Base-by-base conservation (phyloP, 345 rosid genomes). In the Gossypium stocksii region DNA sequence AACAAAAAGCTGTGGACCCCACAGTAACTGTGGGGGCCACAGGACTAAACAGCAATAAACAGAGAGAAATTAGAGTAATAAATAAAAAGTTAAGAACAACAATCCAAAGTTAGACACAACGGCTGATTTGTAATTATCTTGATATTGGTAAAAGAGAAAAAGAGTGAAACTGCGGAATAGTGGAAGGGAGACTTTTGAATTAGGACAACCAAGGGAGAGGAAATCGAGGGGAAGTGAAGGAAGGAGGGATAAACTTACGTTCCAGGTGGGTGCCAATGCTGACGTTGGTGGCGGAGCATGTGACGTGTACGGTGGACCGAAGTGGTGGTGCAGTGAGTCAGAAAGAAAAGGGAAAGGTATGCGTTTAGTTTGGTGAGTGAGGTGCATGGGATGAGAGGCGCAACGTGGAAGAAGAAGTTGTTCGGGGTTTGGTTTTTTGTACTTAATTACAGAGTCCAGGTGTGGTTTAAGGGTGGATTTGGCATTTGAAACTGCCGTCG, bases 91-190 rank as follows among this genome's bases (percentile, higher is more conserved):
- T 51, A 52, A 5, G 73, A 69, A 69, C 60, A 69, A 69, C 60
- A 69, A 69, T 69, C 73, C 73, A 52, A 52, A 69, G 29, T 0
- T 8, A 5, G 23, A 69, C 46, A 69, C 72, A 52, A 69, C 59
- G 73, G 60, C 73, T 51, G 23, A 10, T 53, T 69, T 52, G 73
- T 70, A 70, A 52, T 70, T 34, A 70, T 34, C 46, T 70, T 52
- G n/a, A 54, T 52, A 52, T 52, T 52, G 46, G 61, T 10, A n/a
- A n/a, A 52, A 29, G 11, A 29, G 4, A 17, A 29, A 22, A 2
- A 17, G 63, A 3, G 63, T 12, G 34, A 16, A 59, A 59, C 9
- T 11, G 34, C 41, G 7, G 41, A 34, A 56, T 19, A 22, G 60
- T 51, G 27, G 61, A 34, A 69, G 73, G 52, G 17, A 51, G 73